A percentile compares a stretch with the other conserved stretches of the same genome.
phyloP scores from a whole-genome alignment of 1,284 basidiomycete genomes.

The Marasmius sp. region DNA sequence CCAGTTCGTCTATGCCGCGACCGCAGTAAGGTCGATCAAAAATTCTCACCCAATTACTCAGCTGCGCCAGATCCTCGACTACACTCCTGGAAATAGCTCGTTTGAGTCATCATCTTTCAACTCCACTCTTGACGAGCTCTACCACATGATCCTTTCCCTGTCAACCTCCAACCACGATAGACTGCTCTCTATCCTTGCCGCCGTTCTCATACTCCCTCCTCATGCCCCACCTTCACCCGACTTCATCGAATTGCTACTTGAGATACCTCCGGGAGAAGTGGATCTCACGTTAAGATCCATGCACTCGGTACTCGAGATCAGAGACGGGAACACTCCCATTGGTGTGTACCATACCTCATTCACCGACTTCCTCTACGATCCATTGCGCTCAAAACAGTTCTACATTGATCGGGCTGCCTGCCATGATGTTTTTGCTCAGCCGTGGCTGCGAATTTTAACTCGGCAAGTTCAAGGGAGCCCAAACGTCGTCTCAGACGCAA shows the following conservation, averaged over 20 bases:
- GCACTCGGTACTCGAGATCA: not conserved
- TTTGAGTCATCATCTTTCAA: not conserved
- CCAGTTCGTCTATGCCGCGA: constrained; percentile 25
- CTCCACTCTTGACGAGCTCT: constrained; percentile 22
- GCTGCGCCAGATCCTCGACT: constrained; percentile 19
- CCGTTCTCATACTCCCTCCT: not conserved
- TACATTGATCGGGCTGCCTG: not conserved
- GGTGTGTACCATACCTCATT: not conserved
- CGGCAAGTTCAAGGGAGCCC: not conserved
- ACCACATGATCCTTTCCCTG: not conserved
- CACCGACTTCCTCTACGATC: not conserved
- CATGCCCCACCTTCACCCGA: not conserved
- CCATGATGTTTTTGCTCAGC: not conserved
- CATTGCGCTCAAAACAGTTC: not conserved
- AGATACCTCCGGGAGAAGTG: not conserved
- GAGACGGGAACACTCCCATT: not conserved
- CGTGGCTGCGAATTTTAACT: not conserved
- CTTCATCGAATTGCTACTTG: not conserved
- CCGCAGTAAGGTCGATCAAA: constrained; percentile 25
- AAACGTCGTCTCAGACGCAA: too few species aligned
- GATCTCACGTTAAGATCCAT: not conserved
- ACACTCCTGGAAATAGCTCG: not conserved
- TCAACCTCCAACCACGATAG: not conserved
- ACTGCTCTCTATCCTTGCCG: not conserved
- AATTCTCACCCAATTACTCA: constrained; percentile 21